These are phyloP conservation scores for Zoysia pacifica DNA, from an alignment of 176 grass and related monocot species.

Conservation along the genomic window DNA sequence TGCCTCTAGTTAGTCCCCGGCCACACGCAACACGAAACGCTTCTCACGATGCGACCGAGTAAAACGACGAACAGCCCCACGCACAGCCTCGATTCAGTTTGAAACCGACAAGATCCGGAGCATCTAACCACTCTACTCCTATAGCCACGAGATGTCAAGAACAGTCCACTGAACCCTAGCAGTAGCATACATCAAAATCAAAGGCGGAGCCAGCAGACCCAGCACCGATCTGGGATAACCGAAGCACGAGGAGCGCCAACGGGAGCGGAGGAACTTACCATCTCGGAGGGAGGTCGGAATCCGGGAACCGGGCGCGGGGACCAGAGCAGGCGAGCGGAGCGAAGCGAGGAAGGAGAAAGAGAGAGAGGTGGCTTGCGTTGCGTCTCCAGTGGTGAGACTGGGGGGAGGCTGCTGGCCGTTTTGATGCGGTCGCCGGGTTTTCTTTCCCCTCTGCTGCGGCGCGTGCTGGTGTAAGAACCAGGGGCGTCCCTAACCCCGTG, in stretches of 20 bases:
- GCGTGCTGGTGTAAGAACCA: too few species aligned
- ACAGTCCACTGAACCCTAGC: neutral
- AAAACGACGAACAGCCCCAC: neutral
- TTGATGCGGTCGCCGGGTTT: slow-evolving; percentile 44
- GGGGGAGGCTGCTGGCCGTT: neutral
- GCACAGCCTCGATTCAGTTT: neutral
- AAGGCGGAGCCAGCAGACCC: too few species aligned
- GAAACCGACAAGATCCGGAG: slow-evolving; percentile 32
- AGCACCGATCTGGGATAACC: slow-evolving; percentile 26
- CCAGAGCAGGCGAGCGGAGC: neutral
- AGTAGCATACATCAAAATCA: neutral
- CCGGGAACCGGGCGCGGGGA: neutral
- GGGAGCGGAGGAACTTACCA: slow-evolving; percentile 25
- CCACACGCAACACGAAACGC: neutral
- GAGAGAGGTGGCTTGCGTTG: neutral
- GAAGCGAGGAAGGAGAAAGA: neutral
- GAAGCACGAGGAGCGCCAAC: neutral
- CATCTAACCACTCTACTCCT: neutral
- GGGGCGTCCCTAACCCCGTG: too few species aligned
- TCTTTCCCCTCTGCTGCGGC: neutral
- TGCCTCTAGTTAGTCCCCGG: neutral
- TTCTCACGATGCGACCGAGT: neutral
- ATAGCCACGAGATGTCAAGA: neutral
- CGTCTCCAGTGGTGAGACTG: neutral
- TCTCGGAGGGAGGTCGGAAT: slow-evolving; percentile 32